Conservation (phyloP, 2,329 filamentous ascomycete species). For the Diplocarpon rosae region DNA sequence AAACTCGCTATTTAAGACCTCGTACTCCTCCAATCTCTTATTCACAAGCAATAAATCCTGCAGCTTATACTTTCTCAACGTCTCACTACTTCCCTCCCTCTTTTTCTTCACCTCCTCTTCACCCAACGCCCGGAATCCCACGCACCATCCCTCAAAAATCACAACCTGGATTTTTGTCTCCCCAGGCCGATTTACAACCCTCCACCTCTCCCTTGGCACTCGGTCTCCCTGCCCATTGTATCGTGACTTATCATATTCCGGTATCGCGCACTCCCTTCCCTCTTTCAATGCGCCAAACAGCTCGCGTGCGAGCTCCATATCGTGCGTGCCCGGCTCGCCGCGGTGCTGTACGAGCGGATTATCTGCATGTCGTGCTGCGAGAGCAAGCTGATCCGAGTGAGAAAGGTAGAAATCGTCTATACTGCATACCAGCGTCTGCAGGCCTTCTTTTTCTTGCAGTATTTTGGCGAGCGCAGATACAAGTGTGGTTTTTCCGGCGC, state of each 20-base stretch:
- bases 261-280: conserved; percentile 40
- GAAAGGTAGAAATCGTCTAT: conserved; percentile 63
- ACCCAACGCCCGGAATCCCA: conserved; percentile 51
- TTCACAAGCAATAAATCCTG: conserved; percentile 49
- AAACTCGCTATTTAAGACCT: conserved; percentile 46
- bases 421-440: conserved; percentile 47
- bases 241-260: conserved; percentile 55
- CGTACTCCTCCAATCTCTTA: conserved; percentile 44
- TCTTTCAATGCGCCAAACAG: conserved; percentile 42
- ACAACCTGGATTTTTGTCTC: conserved; percentile 35
- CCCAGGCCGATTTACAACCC: conserved; percentile 29
- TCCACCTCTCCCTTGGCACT: conserved; percentile 40
- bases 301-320: conserved; percentile 42
- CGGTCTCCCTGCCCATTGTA: conserved; percentile 55
- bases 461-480: conserved; percentile 51
- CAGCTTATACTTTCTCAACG: conserved; percentile 42
- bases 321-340: conserved; percentile 52
- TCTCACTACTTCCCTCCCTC: conserved; percentile 26
- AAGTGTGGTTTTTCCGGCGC: conserved; percentile 84
- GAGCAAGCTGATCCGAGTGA: conserved; percentile 41
- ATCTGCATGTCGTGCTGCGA: conserved; percentile 39
- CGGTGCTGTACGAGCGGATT: conserved; percentile 56
- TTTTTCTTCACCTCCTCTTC: conserved; percentile 35
- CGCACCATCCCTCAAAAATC: conserved; percentile 64
- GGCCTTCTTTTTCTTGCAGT: conserved; percentile 37